Evolutionary conservation across 148 eudicot species (phyloP).

Genomic region (Arctostaphylos glauca): DNA sequence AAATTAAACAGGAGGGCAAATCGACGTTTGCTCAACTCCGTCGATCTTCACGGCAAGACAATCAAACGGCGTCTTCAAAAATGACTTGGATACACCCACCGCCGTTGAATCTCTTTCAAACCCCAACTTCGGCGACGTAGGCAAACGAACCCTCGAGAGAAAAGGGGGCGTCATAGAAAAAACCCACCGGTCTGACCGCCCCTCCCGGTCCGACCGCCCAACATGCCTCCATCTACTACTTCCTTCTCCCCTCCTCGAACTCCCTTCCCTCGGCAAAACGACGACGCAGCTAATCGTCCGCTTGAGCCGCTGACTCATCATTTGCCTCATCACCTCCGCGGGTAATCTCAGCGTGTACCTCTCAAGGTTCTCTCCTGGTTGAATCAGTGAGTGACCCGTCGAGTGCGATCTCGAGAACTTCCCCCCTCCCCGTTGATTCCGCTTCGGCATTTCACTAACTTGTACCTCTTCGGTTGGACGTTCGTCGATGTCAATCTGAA

Average conservation of each 20-base stretch:
- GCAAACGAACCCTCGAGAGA: background rate
- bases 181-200: slow-evolving; percentile 20
- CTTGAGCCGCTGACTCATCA: slow-evolving; percentile 25
- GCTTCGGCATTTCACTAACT: slow-evolving; percentile 20
- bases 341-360: slow-evolving; percentile 27
- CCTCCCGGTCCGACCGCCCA: slow-evolving; percentile 3
- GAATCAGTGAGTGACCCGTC: background rate
- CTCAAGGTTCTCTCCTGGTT: too few relatives aligned
- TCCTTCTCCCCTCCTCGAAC: slow-evolving; percentile 3
- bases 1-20: background rate
- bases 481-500: background rate
- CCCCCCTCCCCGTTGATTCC: background rate
- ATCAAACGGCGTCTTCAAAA: background rate
- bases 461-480: slow-evolving; percentile 11
- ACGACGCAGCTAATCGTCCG: slow-evolving; percentile 32
- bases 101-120: background rate
- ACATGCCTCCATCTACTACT: slow-evolving; percentile 3
- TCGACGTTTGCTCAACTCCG: background rate
- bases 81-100: background rate
- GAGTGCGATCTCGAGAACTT: slow-evolving; percentile 29
- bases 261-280: slow-evolving; percentile 22
- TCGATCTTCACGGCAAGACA: slow-evolving; percentile 2
- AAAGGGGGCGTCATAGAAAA: slow-evolving; percentile 16
- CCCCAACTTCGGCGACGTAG: background rate
- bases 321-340: slow-evolving; percentile 35